Conservation (phyloP, 352 stramenopile species). For the Pythium chondricola region DNA sequence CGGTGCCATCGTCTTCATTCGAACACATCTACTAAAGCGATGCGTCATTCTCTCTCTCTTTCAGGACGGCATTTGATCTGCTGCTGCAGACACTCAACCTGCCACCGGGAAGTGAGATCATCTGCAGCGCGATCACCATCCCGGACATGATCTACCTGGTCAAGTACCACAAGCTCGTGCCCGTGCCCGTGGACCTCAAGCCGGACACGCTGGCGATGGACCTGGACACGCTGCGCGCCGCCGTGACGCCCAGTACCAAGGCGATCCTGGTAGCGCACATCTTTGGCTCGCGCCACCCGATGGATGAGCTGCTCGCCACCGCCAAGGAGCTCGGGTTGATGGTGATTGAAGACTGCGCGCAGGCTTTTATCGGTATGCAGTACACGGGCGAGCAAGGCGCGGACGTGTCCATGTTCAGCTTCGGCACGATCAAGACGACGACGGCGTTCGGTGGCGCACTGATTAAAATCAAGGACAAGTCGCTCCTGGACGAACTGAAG, state of each 20-base stretch:
- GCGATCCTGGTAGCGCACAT: conserved; percentile 76
- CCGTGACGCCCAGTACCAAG: too few species aligned
- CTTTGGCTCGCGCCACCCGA: conserved; percentile 58
- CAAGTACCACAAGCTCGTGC: conserved; percentile 64
- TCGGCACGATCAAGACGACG: conserved; percentile 83
- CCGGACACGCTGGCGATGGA: conserved; percentile 57
- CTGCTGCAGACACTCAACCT: conserved; percentile 70
- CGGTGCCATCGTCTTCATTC: neutral
- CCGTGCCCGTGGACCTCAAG: conserved; percentile 66
- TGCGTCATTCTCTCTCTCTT: neutral
- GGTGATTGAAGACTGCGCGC: conserved; percentile 76
- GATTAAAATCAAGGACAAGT: conserved; percentile 48
- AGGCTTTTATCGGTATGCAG: conserved; percentile 57
- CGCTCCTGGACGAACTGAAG: conserved; percentile 60
- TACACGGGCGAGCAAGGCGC: conserved; percentile 57
- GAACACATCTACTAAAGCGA: neutral
- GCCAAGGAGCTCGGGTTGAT: conserved; percentile 45
- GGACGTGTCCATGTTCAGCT: conserved; percentile 85
- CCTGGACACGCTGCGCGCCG: conserved; percentile 30
- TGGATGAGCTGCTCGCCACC: conserved; percentile 48
- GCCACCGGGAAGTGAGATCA: conserved; percentile 55
- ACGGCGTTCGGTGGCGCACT: conserved; percentile 74
- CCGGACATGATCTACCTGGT: conserved; percentile 82
- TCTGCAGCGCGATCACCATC: conserved; percentile 82
- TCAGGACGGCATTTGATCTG: conserved; percentile 77